A percentile compares a stretch with the other conserved stretches of the same genome.
Conservation (phyloP, 164 flowering plant genomes). For the Warburgia ugandensis region DNA sequence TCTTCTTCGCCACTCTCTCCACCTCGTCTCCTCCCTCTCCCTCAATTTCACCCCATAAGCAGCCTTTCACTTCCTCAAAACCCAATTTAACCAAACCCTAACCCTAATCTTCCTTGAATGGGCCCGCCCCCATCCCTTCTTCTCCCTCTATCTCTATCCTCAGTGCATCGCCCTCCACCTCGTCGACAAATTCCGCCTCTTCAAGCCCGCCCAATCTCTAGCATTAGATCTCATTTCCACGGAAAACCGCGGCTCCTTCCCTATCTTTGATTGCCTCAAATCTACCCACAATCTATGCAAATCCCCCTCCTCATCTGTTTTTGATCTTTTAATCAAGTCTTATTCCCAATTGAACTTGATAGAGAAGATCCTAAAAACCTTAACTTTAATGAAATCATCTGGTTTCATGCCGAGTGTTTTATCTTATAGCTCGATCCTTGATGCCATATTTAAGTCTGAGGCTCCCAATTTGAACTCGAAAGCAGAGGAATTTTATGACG, state of each 20-base stretch:
- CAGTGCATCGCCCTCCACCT: constrained; percentile 57
- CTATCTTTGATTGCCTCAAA: constrained; percentile 43
- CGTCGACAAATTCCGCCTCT: constrained; percentile 69
- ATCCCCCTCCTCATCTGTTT: constrained; percentile 56
- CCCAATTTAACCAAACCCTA: constrained; percentile 43
- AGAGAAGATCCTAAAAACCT: constrained; percentile 37
- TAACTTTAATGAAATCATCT: constrained; percentile 36
- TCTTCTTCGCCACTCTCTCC: constrained; percentile 33
- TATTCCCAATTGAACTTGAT: constrained; percentile 42
- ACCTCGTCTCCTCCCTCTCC: constrained; percentile 34
- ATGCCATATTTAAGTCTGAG: constrained; percentile 38
- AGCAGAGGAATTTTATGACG: constrained; percentile 38
- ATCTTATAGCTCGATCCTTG: constrained; percentile 65
- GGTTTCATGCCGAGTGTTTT: constrained; percentile 85
- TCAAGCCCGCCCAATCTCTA: constrained; percentile 47
- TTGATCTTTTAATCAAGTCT: constrained; percentile 72
- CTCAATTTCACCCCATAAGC: constrained; percentile 55
- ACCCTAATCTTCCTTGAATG: constrained; percentile 52
- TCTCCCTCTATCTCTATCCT: constrained; percentile 33
- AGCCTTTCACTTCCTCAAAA: constrained; percentile 44
- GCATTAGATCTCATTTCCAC: constrained; percentile 38
- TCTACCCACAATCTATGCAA: constrained; percentile 41
- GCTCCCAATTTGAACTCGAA: constrained; percentile 13
- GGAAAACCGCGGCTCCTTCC: constrained; percentile 15
- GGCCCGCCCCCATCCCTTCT: constrained; percentile 52